Evolutionary conservation across 768 basidiomycete genomes (phyloP).

Genomic region (Rhodotorula babjevae): DNA sequence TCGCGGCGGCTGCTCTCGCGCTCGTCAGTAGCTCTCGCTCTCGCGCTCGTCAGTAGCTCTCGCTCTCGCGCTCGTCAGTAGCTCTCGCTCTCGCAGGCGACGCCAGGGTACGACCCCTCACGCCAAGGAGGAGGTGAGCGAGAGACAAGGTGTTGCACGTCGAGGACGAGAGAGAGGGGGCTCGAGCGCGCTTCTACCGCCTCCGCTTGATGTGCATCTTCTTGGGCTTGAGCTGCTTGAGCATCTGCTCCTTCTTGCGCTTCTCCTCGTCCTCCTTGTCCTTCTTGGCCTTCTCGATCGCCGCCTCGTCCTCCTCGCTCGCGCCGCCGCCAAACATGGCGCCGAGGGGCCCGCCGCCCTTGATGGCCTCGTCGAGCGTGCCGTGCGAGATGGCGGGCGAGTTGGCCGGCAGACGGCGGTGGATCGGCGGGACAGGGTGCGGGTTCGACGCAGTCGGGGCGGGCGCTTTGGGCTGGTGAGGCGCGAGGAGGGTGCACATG

Average conservation of each 20-base stretch:
- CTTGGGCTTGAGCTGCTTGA: slow-evolving; percentile 26
- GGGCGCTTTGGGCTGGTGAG: slow-evolving; percentile 23
- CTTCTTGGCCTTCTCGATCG: slow-evolving; percentile 4
- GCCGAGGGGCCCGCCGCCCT: slow-evolving; percentile 36
- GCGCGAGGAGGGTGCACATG: slow-evolving; percentile 28
- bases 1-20: too few relatives aligned
- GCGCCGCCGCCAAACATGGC: slow-evolving; percentile 38
- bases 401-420: slow-evolving; percentile 41
- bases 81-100: too few relatives aligned
- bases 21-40: too few relatives aligned
- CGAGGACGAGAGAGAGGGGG: not conserved
- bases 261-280: slow-evolving; percentile 21
- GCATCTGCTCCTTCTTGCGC: slow-evolving; percentile 15
- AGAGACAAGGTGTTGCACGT: not conserved
- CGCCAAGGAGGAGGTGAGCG: too few relatives aligned
- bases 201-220: slow-evolving; percentile 16
- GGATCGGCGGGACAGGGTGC: slow-evolving; percentile 36
- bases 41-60: too few relatives aligned
- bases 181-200: too few relatives aligned
- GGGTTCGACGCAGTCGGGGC: slow-evolving; percentile 43
- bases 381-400: slow-evolving; percentile 41
- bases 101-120: too few relatives aligned
- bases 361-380: slow-evolving; percentile 34
- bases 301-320: slow-evolving; percentile 1
- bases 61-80: too few relatives aligned